Evolutionary conservation across 78 protist genomes (phyloP).

Genomic region (slime mould (Dictyostelium discoideum)): DNA sequence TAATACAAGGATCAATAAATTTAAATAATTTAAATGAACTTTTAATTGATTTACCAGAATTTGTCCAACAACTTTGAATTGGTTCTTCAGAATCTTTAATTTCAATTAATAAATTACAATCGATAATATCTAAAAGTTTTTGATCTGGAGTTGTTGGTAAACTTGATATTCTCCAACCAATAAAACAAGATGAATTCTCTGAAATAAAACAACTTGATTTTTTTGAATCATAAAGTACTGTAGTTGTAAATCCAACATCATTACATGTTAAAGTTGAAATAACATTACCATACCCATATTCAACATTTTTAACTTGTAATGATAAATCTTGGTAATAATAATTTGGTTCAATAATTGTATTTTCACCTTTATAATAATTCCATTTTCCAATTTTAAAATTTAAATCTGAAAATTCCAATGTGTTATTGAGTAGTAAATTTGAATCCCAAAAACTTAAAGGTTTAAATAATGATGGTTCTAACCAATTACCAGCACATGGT

Average conservation of each 20-base stretch:
- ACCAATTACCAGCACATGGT: constrained; percentile 21
- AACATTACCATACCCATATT: neutral
- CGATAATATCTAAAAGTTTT: neutral
- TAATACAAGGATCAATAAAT: neutral
- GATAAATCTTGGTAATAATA: constrained; percentile 2
- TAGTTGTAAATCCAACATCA: neutral
- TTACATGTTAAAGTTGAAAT: neutral
- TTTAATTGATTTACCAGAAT: neutral
- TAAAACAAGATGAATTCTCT: neutral
- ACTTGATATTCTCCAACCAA: neutral
- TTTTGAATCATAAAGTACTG: neutral
- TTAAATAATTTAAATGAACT: neutral
- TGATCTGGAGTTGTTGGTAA: neutral
- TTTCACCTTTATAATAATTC: neutral
- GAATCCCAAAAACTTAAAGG: neutral
- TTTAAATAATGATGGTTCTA: neutral
- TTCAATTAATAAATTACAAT: neutral
- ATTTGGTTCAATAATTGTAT: neutral
- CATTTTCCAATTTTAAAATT: neutral
- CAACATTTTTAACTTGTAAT: neutral
- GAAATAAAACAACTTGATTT: neutral
- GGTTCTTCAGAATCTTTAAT: neutral
- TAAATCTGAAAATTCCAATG: neutral
- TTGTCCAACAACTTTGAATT: neutral
- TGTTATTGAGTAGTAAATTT: neutral